Conservation (phyloP, 306 rosid species). For the Astragalus membranaceus region DNA sequence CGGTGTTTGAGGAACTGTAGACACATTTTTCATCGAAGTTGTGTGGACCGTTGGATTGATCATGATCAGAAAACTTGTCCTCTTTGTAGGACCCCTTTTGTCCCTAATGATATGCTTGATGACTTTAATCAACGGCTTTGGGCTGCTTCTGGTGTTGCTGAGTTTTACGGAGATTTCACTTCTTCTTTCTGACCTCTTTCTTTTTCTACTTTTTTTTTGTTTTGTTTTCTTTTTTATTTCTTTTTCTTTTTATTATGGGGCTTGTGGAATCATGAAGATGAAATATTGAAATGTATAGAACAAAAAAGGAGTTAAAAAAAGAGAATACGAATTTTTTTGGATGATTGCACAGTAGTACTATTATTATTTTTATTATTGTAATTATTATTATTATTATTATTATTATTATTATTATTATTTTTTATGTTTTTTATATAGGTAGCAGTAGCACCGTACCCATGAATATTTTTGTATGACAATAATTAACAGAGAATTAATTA, state of each 20-base stretch:
- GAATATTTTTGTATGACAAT: no score
- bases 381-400: no score
- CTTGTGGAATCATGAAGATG: slow-evolving; percentile 5
- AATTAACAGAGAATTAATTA: no score
- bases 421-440: no score
- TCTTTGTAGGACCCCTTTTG: slow-evolving; percentile 69
- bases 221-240: not conserved
- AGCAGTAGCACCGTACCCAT: no score
- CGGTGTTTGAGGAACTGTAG: slow-evolving; percentile 72
- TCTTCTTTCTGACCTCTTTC: slow-evolving; percentile 7
- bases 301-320: not conserved
- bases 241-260: not conserved
- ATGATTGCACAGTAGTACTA: not conserved
- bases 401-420: no score
- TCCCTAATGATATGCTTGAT: slow-evolving; percentile 58
- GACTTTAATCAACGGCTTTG: slow-evolving; percentile 76
- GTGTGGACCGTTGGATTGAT: slow-evolving; percentile 97
- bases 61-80: slow-evolving; percentile 91
- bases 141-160: slow-evolving; percentile 63
- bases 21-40: slow-evolving; percentile 78
- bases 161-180: slow-evolving; percentile 44
- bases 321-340: not conserved
- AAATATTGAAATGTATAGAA: slow-evolving; percentile 26
- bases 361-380: no score
- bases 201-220: not conserved